Evolutionary conservation across 139 green algal genomes (phyloP).

Genomic region (Volvox reticuliferus): DNA sequence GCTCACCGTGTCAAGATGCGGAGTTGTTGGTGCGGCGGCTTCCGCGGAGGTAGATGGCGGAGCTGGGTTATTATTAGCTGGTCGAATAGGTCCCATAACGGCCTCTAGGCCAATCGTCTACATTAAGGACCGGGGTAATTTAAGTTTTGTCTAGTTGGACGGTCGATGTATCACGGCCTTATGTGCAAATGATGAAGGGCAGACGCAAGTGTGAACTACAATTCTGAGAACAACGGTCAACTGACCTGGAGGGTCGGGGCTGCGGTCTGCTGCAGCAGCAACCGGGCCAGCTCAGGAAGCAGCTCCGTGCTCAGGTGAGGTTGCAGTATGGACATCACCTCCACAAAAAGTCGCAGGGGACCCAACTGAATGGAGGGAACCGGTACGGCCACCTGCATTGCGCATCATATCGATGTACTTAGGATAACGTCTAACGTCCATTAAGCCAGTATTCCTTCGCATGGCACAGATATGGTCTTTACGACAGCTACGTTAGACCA

Average conservation of each 20-base stretch:
- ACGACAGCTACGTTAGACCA: background rate
- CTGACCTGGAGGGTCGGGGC: slow-evolving; percentile 40
- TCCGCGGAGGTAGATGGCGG: background rate
- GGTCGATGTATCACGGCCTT: too few relatives aligned
- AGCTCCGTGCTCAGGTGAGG: slow-evolving; percentile 32
- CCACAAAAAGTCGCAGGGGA: slow-evolving; percentile 13
- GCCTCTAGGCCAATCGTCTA: slow-evolving; percentile 32
- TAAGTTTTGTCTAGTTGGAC: too few relatives aligned
- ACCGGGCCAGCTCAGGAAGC: slow-evolving; percentile 1
- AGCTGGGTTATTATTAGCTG: background rate
- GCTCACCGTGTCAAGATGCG: background rate
- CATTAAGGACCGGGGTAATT: background rate
- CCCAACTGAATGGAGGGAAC: slow-evolving; percentile 31
- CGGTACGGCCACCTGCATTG: background rate
- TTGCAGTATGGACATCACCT: slow-evolving; percentile 26
- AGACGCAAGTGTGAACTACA: too few relatives aligned
- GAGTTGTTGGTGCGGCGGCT: background rate
- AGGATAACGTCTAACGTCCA: too few relatives aligned
- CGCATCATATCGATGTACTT: too few relatives aligned
- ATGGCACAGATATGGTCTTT: too few relatives aligned
- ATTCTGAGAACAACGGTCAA: too few relatives aligned
- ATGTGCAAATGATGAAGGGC: too few relatives aligned
- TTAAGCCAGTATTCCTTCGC: too few relatives aligned
- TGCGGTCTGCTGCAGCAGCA: slow-evolving; percentile 23
- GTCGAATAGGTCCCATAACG: background rate